Base-by-base conservation (phyloP, 805 yeast species). In the Saccharomycopsis sp. region DNA sequence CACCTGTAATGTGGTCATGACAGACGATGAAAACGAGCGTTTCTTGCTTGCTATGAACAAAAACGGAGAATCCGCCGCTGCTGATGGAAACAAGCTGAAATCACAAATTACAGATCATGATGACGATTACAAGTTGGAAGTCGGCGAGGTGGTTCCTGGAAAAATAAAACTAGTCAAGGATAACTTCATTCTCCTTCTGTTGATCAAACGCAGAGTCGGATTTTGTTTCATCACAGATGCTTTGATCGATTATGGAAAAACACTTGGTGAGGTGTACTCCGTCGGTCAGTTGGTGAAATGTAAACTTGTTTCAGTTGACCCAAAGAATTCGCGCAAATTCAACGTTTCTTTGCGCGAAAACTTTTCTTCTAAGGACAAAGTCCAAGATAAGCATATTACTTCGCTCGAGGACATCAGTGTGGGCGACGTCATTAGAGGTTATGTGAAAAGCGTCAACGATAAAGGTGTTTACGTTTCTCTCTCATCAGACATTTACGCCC, bases 381-480 rank as follows among this genome's bases (percentile, higher is more conserved):
- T 64, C 9, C 65, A 61, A 40, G 80, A 79, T 51, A 73, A 67
- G 51, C 53, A 60, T 4, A 68, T 82, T 31, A 53, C 53, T 6
- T 56, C 75, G 2, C 54, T 66, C 30, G 56, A 65, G 4, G 88
- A 82, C 49, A 54, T 87, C 45, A 62, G 65, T 36, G 68, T 73
- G 41, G 95, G 94, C 30, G 80, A 76, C 44, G 68, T 85, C 53
- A 77, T 88, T 32, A 72, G 77, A 49, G 97, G 95, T n/a, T 80
- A 79, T 50, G 73, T 89, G 40, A 80, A 77, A 54, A 76, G 76
- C 46, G 70, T 87, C 36, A 73, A 82, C 10, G 78, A 80, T 50
- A 71, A 76, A 43, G 94, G 95, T 57, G 59, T 89, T 19, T 85
- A 80, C 56, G 80, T 89, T 37, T 69, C 82, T 16, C 63, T 89